Evolutionary conservation across 345 rosid genomes (phyloP).

Genomic region (Brassica rapa): DNA sequence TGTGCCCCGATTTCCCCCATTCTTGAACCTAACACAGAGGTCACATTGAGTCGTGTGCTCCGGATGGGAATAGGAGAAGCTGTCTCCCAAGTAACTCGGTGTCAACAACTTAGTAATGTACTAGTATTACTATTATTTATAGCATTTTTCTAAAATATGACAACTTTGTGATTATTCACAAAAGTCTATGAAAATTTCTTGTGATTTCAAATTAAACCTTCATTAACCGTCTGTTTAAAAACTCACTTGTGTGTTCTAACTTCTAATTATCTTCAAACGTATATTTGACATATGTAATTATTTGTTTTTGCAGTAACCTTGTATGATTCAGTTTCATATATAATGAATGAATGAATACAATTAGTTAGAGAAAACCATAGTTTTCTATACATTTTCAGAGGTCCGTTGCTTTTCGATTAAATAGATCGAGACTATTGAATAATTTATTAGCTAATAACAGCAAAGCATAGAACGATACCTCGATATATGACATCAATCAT

Average conservation of each 20-base stretch:
- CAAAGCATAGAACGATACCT: neutral
- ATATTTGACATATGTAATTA: neutral
- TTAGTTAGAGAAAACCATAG: neutral
- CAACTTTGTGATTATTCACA: neutral
- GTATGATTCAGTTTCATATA: neutral
- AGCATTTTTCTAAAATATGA: too few species aligned
- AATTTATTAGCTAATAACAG: neutral
- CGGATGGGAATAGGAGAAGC: neutral
- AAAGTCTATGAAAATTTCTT: neutral
- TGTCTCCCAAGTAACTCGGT: neutral
- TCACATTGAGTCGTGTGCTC: slow-evolving; percentile 16
- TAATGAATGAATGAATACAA: neutral
- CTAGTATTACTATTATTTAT: too few species aligned
- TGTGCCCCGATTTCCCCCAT: neutral
- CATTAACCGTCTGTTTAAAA: neutral
- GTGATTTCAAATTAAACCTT: neutral
- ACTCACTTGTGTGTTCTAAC: neutral
- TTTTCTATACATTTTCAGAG: too few species aligned
- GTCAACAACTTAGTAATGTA: neutral
- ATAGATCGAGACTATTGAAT: neutral
- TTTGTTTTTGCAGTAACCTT: neutral
- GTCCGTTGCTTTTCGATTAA: too few species aligned
- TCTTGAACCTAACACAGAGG: neutral
- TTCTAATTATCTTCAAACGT: neutral
- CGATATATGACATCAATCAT: neutral